phyloP scores from a whole-genome alignment of 305 asterid species.

The Salvia sclarea region DNA sequence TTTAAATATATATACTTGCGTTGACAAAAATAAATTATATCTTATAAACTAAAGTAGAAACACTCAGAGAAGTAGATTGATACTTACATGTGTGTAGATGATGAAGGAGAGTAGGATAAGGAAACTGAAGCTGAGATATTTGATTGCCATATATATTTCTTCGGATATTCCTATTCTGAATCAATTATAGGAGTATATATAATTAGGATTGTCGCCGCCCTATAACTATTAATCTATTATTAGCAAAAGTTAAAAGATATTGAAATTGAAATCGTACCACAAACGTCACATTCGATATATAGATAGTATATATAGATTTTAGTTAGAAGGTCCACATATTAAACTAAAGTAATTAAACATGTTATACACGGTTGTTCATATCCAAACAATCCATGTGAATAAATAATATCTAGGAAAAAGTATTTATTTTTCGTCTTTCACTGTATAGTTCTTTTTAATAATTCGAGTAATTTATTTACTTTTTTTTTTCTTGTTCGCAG shows the following conservation, averaged over 20 bases:
- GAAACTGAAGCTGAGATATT: slow-evolving; percentile 4
- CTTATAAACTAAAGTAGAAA: no score
- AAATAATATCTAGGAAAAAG: no score
- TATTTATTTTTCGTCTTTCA: no score
- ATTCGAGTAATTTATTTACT: no score
- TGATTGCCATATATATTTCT: slow-evolving; percentile 1
- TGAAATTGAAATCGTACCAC: background rate
- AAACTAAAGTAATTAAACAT: no score
- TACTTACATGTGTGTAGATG: slow-evolving; percentile 10
- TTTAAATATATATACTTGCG: background rate
- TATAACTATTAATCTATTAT: no score
- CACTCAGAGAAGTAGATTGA: background rate
- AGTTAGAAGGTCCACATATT: background rate
- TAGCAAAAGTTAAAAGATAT: background rate
- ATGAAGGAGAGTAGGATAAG: slow-evolving; percentile 7
- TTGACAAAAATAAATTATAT: background rate
- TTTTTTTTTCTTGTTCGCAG: no score
- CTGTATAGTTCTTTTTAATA: no score
- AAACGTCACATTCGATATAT: background rate
- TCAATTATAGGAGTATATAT: background rate
- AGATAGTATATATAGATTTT: background rate
- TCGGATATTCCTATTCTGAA: background rate
- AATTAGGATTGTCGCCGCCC: background rate
- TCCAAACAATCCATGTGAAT: no score
- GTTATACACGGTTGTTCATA: no score